phyloP scores from a whole-genome alignment of 176 grass and related monocot genomes.

The Hsuehochloa calcarea region DNA sequence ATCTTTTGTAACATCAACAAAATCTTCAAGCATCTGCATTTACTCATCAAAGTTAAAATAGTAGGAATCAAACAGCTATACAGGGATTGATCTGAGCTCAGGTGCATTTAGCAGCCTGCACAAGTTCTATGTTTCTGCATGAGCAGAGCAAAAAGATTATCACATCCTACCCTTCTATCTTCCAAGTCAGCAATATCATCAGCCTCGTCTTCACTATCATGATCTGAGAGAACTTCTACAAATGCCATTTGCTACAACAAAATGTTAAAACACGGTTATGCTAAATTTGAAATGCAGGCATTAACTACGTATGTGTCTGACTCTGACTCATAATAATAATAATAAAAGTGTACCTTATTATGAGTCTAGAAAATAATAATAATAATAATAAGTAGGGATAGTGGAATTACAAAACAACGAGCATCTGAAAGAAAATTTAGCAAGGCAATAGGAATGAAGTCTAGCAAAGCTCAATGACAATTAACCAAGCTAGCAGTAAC shows the following conservation, averaged over 20 bases:
- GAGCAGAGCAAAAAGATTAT: constrained; percentile 22
- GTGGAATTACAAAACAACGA: not conserved
- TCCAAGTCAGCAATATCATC: constrained; percentile 88
- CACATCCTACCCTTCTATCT: constrained; percentile 72
- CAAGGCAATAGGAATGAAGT: not conserved
- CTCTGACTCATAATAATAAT: not conserved
- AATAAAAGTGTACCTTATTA: not conserved
- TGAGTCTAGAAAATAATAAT: not conserved
- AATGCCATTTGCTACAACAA: constrained; percentile 67
- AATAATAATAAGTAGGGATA: not conserved
- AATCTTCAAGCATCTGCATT: constrained; percentile 87
- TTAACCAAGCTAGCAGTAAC: not conserved
- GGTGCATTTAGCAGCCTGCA: not conserved
- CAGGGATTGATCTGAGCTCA: not conserved
- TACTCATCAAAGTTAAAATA: constrained; percentile 10
- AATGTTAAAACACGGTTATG: not conserved
- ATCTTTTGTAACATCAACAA: constrained; percentile 68
- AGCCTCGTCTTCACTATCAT: constrained; percentile 92
- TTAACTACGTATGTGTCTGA: not conserved
- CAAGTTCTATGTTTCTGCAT: constrained; percentile 6
- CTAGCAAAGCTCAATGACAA: constrained; percentile 7
- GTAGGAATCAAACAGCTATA: not conserved
- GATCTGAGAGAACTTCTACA: constrained; percentile 67
- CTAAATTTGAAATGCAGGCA: constrained; percentile 27
- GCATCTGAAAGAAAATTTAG: not conserved